These are phyloP conservation scores for Fusarium nematophilum DNA, from an alignment of 2,329 filamentous ascomycete genomes.

Conservation along the genomic window DNA sequence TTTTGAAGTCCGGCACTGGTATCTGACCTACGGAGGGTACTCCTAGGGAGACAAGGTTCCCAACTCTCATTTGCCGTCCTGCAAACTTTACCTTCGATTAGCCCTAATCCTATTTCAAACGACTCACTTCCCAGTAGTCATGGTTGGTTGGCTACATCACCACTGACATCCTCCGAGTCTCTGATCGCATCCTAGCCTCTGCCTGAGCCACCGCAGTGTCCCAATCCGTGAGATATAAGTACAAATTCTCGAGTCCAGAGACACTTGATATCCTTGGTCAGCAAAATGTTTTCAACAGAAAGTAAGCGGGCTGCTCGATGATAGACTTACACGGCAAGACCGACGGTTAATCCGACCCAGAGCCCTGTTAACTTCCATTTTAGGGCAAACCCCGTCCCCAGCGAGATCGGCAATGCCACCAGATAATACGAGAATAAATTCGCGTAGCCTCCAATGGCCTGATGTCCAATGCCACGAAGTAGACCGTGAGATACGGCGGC, in stretches of 20 bases:
- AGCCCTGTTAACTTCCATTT: slow-evolving; percentile 81
- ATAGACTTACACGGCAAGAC: slow-evolving; percentile 67
- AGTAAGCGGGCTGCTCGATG: accelerated
- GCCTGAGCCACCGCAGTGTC: slow-evolving; percentile 37
- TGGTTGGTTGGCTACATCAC: no score
- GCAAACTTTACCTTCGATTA: no score
- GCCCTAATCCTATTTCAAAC: no score
- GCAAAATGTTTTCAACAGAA: not conserved
- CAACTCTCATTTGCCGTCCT: no score
- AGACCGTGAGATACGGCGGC: slow-evolving; percentile 84
- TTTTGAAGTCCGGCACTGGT: no score
- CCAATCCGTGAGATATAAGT: slow-evolving; percentile 37
- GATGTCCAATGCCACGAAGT: slow-evolving; percentile 83
- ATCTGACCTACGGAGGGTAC: no score
- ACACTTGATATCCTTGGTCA: slow-evolving; percentile 20
- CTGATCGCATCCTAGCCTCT: slow-evolving; percentile 35
- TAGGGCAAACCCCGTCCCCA: slow-evolving; percentile 79
- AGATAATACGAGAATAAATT: slow-evolving; percentile 89
- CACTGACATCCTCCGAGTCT: slow-evolving; percentile 29
- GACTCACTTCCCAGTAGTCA: no score
- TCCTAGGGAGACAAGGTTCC: no score
- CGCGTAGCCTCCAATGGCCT: slow-evolving; percentile 87
- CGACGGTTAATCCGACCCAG: slow-evolving; percentile 83
- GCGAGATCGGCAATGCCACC: slow-evolving; percentile 83
- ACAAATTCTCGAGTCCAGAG: slow-evolving; percentile 31